Conservation (phyloP, 805 yeast genomes). For the Zygosaccharomyces bisporus region DNA sequence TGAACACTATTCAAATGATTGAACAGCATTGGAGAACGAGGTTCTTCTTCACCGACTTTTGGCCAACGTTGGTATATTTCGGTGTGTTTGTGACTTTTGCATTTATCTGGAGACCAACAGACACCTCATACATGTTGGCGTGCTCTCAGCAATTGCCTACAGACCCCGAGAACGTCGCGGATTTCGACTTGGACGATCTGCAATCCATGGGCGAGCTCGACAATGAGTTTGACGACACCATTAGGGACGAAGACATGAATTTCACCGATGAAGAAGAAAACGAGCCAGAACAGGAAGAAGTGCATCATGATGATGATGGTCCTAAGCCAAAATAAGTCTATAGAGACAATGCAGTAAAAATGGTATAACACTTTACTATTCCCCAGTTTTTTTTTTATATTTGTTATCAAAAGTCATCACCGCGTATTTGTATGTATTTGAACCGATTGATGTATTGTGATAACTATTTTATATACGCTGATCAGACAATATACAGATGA, state of each 20-base stretch:
- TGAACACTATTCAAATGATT: slow-evolving; percentile 69
- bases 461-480: slow-evolving; percentile 5
- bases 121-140: slow-evolving; percentile 89
- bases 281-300: slow-evolving; percentile 6
- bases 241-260: slow-evolving; percentile 29
- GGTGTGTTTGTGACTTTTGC: slow-evolving; percentile 79
- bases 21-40: slow-evolving; percentile 90
- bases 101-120: slow-evolving; percentile 96
- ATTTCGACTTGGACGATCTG: slow-evolving; percentile 58
- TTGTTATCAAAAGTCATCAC: slow-evolving; percentile 5
- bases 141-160: slow-evolving; percentile 90
- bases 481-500: slow-evolving; percentile 1
- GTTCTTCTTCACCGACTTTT: slow-evolving; percentile 84
- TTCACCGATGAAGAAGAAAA: slow-evolving; percentile 33
- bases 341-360: neutral
- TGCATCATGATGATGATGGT: slow-evolving; percentile 5
- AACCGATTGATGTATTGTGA: slow-evolving; percentile 4
- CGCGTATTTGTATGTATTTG: slow-evolving; percentile 5
- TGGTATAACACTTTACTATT: neutral
- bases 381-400: neutral
- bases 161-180: slow-evolving; percentile 66
- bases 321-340: slow-evolving; percentile 5
- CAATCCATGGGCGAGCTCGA: slow-evolving; percentile 41
- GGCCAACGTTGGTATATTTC: slow-evolving; percentile 90
- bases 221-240: slow-evolving; percentile 37